These are phyloP conservation scores for Apiospora koreana DNA, from an alignment of 2,329 filamentous ascomycete species.

Conservation along the genomic window DNA sequence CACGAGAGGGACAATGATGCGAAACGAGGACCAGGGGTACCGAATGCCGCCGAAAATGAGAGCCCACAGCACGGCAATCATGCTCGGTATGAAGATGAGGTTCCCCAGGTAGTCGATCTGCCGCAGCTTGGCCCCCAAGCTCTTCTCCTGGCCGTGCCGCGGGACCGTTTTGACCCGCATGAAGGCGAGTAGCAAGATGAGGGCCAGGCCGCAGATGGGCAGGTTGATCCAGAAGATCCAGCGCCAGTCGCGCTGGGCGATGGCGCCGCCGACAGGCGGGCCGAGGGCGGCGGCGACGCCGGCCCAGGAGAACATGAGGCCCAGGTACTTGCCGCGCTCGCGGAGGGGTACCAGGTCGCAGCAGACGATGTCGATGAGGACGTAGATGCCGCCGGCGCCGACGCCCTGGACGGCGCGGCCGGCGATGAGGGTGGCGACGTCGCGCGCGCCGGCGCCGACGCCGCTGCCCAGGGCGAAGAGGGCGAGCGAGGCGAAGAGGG, in stretches of 20 bases:
- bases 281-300: conserved; percentile 55
- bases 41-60: not conserved
- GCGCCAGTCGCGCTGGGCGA: conserved; percentile 54
- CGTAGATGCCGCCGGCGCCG: conserved; percentile 13
- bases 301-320: conserved; percentile 31
- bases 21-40: not conserved
- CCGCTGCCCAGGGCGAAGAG: conserved; percentile 23
- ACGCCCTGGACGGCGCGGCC: conserved; percentile 45
- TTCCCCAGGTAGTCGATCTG: not conserved
- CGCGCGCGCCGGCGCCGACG: conserved; percentile 7
- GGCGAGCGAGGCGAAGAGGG: not conserved
- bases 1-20: not conserved
- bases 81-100: not conserved
- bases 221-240: conserved; percentile 70
- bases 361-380: conserved; percentile 6
- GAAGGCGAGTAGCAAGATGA: not conserved
- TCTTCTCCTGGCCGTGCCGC: too few relatives aligned
- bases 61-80: not conserved
- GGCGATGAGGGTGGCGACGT: conserved; percentile 32
- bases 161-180: not conserved
- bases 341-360: conserved; percentile 39
- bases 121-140: too few relatives aligned
- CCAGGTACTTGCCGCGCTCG: conserved; percentile 35
- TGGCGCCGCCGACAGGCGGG: conserved; percentile 53
- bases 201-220: conserved; percentile 46